A percentile compares a stretch with the other conserved stretches of the same genome.
Conservation (phyloP, 495 filamentous ascomycete genomes). For the Aspergillus sclerotioniger region DNA sequence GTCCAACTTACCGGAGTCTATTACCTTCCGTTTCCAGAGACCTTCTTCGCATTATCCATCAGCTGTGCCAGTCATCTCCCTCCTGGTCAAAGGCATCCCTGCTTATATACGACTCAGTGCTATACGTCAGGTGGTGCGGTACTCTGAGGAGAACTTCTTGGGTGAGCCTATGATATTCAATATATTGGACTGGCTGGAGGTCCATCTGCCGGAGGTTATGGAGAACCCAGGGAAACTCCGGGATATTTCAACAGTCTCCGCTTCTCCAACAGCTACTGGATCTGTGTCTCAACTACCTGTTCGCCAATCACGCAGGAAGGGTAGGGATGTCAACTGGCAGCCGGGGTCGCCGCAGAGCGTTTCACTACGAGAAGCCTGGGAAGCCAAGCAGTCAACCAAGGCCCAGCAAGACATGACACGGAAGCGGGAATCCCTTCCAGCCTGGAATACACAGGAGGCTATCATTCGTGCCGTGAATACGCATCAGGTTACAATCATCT, state of each 20-base stretch:
- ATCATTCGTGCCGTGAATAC: constrained; percentile 70
- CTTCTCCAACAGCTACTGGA: constrained; percentile 25
- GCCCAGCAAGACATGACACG: constrained; percentile 68
- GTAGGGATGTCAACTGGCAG: constrained; percentile 38
- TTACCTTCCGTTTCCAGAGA: constrained; percentile 50
- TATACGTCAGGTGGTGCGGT: constrained; percentile 69
- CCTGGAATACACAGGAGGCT: constrained; percentile 76
- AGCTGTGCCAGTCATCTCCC: constrained; percentile 69
- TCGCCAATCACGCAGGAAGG: constrained; percentile 49
- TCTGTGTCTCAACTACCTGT: constrained; percentile 38
- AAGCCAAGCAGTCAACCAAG: constrained; percentile 50
- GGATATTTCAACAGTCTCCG: constrained; percentile 68
- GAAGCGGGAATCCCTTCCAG: constrained; percentile 71
- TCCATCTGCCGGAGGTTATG: constrained; percentile 70
- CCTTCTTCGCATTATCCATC: constrained; percentile 65
- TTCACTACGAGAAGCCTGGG: constrained; percentile 50
- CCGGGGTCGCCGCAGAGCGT: constrained; percentile 37
- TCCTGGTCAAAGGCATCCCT: constrained; percentile 66
- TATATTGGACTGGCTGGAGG: constrained; percentile 85
- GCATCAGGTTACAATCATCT: constrained; percentile 91
- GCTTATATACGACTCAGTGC: constrained; percentile 91
- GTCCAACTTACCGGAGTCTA: constrained; percentile 28
- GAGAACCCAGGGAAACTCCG: constrained; percentile 77
- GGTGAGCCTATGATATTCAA: constrained; percentile 90
- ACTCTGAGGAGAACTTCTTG: constrained; percentile 63